These are phyloP conservation scores for Calonectria fujianensis DNA, from an alignment of 2,329 filamentous ascomycete species.

Conservation along the genomic window DNA sequence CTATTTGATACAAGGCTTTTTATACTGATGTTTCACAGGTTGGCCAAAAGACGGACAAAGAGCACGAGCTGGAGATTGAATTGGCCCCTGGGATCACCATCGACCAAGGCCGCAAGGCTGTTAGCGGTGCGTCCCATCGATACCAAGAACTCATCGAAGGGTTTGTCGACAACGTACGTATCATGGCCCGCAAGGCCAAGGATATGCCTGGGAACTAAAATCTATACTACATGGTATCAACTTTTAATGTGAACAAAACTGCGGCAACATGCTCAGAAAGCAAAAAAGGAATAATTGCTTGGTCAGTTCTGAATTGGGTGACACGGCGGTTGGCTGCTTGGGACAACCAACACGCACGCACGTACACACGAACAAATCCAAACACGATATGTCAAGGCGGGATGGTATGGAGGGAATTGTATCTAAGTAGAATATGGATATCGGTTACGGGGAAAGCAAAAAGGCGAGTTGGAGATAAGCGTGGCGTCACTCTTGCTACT, in stretches of 20 bases:
- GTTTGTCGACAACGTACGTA: constrained; percentile 83
- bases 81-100: constrained; percentile 78
- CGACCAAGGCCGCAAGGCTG: constrained; percentile 77
- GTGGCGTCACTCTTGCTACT: constrained; percentile 45
- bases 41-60: constrained; percentile 71
- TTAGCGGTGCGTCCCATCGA: constrained; percentile 71
- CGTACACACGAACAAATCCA: background rate
- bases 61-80: constrained; percentile 89
- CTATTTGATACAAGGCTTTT: background rate
- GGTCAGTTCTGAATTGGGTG: constrained; percentile 10
- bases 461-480: constrained; percentile 42
- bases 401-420: constrained; percentile 32
- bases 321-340: constrained; percentile 2
- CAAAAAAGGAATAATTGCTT: constrained; percentile 28
- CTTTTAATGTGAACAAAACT: constrained; percentile 25
- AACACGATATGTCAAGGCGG: constrained; percentile 14
- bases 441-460: constrained; percentile 38
- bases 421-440: constrained; percentile 41
- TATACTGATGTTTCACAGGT: constrained; percentile 56
- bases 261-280: background rate
- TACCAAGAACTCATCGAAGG: constrained; percentile 83
- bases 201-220: constrained; percentile 53
- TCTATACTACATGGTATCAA: constrained; percentile 8
- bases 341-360: constrained; percentile 1
- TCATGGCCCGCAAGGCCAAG: constrained; percentile 70